Evolutionary conservation across 1,139 yeast species (phyloP).

Genomic region (Pichia sp.): DNA sequence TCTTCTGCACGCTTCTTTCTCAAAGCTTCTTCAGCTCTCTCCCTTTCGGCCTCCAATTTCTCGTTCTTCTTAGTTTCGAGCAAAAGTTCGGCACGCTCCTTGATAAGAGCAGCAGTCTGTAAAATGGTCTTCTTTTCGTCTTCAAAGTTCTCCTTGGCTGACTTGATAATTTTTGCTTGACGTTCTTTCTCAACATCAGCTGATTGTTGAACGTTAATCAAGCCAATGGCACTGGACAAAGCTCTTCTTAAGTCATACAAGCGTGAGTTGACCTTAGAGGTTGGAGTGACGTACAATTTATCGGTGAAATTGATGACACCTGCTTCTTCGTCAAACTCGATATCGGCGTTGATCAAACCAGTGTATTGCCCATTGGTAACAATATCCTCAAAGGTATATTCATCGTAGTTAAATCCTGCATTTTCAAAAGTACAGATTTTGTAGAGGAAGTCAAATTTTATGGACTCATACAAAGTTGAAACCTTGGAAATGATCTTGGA

Average conservation of each 20-base stretch:
- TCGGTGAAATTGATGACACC: conserved; percentile 66
- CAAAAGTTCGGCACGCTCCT: conserved; percentile 64
- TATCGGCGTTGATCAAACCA: conserved; percentile 73
- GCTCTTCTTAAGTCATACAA: conserved; percentile 65
- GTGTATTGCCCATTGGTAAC: conserved; percentile 49
- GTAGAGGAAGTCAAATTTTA: conserved; percentile 75
- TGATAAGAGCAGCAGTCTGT: conserved; percentile 53
- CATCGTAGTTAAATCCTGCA: conserved; percentile 32
- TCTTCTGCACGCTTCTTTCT: conserved; percentile 85
- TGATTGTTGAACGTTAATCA: conserved; percentile 24
- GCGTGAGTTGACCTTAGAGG: conserved; percentile 69
- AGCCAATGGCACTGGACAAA: conserved; percentile 38
- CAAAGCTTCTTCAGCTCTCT: conserved; percentile 56
- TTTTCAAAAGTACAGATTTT: conserved; percentile 66
- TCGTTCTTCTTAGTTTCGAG: conserved; percentile 57
- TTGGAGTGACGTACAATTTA: conserved; percentile 51
- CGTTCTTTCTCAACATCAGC: conserved; percentile 15
- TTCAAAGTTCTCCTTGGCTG: conserved; percentile 57
- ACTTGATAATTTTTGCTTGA: conserved; percentile 32
- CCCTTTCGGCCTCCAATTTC: conserved; percentile 53
- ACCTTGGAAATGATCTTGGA: conserved; percentile 84
- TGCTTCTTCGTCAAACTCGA: conserved; percentile 79
- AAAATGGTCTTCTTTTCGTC: conserved; percentile 67
- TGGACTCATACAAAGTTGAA: conserved; percentile 79
- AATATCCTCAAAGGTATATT: conserved; percentile 58